These are phyloP conservation scores for Lyophyllum decastes DNA, from an alignment of 768 basidiomycete species.

Conservation along the genomic window DNA sequence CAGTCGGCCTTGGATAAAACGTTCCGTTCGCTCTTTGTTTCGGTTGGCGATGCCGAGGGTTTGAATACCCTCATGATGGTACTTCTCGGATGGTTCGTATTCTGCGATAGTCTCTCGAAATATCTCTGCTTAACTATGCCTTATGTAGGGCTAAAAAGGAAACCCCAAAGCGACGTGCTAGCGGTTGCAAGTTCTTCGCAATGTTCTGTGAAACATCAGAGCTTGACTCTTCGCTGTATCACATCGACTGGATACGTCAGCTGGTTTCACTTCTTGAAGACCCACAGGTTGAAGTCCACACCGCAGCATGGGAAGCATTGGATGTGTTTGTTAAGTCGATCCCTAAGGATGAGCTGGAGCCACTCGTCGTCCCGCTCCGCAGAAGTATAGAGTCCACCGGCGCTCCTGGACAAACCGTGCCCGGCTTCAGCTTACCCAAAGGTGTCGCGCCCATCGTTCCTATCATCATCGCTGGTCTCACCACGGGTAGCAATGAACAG, in stretches of 20 bases:
- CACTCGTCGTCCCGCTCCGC: conserved; percentile 86
- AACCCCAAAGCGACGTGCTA: conserved; percentile 68
- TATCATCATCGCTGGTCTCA: conserved; percentile 89
- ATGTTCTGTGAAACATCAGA: conserved; percentile 83
- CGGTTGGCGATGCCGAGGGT: conserved; percentile 85
- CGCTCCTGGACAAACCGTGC: conserved; percentile 71
- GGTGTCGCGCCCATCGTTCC: conserved; percentile 84
- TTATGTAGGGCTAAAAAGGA: conserved; percentile 78
- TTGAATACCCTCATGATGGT: conserved; percentile 87
- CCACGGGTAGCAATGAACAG: conserved; percentile 92
- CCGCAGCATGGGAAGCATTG: conserved; percentile 79
- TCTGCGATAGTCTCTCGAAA: background rate
- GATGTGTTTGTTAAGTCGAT: conserved; percentile 88
- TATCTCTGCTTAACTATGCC: background rate
- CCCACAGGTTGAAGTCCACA: conserved; percentile 69
- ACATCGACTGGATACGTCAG: conserved; percentile 93
- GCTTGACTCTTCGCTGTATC: conserved; percentile 82
- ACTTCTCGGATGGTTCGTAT: conserved; percentile 80
- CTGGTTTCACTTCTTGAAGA: conserved; percentile 86
- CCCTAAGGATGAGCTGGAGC: conserved; percentile 91
- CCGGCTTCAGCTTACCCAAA: conserved; percentile 85
- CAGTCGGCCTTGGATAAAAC: conserved; percentile 73
- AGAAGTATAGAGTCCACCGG: conserved; percentile 87
- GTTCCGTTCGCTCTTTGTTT: conserved; percentile 68
- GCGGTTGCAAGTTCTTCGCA: conserved; percentile 76